Conservation (phyloP, 495 filamentous ascomycete species). For the Beverwykella pulmonaria region DNA sequence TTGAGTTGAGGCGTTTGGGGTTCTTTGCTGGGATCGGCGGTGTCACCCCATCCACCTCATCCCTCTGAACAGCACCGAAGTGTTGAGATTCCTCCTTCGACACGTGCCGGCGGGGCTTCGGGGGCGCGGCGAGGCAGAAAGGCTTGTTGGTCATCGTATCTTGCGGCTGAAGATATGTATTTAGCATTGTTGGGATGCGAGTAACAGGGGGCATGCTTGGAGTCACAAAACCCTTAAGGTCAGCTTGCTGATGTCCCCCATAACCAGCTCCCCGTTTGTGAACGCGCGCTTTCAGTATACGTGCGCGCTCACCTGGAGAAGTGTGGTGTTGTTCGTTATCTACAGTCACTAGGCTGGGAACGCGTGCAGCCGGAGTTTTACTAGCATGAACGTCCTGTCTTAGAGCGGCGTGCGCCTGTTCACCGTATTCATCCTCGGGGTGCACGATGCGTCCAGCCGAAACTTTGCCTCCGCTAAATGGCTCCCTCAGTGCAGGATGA, state of each 20-base stretch:
- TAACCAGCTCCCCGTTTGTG: not conserved
- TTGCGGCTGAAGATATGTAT: not conserved
- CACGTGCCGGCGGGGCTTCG: not conserved
- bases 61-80: not conserved
- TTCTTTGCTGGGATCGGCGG: constrained; percentile 14
- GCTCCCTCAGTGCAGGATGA: not conserved
- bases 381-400: not conserved
- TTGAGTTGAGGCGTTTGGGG: not conserved
- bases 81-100: not conserved
- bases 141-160: not conserved
- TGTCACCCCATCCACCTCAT: not conserved
- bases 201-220: not conserved
- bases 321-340: not conserved
- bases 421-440: not conserved
- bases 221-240: not conserved
- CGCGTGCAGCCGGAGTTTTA: not conserved
- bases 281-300: too few relatives aligned
- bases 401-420: not conserved
- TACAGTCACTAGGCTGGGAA: too few relatives aligned
- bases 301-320: too few relatives aligned
- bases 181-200: not conserved
- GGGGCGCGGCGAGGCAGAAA: not conserved
- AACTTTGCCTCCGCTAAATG: not conserved
- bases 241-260: not conserved
- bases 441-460: too few relatives aligned